Percentiles rank a stretch among this genome's conserved stretches.
Conservation (phyloP, 2,329 filamentous ascomycete genomes). For the Dactylellina cionopaga region DNA sequence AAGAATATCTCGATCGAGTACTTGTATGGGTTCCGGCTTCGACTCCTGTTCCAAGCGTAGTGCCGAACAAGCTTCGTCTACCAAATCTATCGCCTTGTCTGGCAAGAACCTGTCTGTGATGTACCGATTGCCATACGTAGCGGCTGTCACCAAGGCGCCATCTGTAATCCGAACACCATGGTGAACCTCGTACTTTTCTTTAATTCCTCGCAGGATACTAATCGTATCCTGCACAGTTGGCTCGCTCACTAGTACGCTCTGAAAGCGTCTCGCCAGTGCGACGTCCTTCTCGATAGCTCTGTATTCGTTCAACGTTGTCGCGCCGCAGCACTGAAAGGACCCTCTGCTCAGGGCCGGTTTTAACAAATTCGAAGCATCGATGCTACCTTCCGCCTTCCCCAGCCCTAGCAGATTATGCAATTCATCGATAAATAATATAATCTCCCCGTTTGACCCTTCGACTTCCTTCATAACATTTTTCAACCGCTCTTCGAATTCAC, state of each 20-base stretch:
- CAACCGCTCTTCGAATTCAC: conserved; percentile 93
- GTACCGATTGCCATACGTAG: conserved; percentile 91
- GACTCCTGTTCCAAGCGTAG: conserved; percentile 93
- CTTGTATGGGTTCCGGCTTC: conserved; percentile 93
- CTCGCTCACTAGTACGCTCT: conserved; percentile 92
- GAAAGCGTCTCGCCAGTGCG: conserved; percentile 88
- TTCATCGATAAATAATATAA: conserved; percentile 96
- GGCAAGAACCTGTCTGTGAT: conserved; percentile 95
- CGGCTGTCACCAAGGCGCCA: conserved; percentile 87
- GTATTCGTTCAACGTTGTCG: conserved; percentile 92
- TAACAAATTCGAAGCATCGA: conserved; percentile 92
- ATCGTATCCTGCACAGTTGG: conserved; percentile 92
- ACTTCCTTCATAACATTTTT: conserved; percentile 91
- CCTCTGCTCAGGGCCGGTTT: conserved; percentile 94
- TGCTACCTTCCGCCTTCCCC: conserved; percentile 94
- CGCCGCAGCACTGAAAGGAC: conserved; percentile 93
- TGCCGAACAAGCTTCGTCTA: conserved; percentile 93
- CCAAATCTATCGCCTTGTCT: conserved; percentile 95
- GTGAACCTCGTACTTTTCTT: conserved; percentile 96
- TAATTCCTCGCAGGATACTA: conserved; percentile 91
- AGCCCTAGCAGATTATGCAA: conserved; percentile 89
- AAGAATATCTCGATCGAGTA: conserved; percentile 92
- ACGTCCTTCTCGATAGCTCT: conserved; percentile 95
- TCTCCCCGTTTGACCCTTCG: conserved; percentile 83
- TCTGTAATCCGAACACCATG: conserved; percentile 96